phyloP scores from a whole-genome alignment of 257 asterid genomes.

The Craterostigma plantagineum region DNA sequence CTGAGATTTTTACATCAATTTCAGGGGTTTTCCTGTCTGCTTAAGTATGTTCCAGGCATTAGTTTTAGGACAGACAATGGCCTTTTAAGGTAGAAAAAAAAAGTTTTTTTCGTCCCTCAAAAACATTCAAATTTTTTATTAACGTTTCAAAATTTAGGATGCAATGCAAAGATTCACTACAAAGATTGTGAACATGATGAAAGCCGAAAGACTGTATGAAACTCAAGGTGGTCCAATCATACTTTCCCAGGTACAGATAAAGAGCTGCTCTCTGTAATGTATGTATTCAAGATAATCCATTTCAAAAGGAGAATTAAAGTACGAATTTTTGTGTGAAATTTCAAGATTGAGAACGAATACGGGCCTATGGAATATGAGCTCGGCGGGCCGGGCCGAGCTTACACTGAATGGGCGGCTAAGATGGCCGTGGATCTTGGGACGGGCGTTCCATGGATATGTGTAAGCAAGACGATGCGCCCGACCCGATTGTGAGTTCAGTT shows the following conservation, averaged over 20 bases:
- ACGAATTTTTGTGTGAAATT: neutral
- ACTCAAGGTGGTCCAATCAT: slow-evolving; percentile 68
- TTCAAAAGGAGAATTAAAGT: too few species aligned
- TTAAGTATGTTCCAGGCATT: too few species aligned
- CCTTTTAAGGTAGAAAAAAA: too few species aligned
- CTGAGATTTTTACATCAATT: too few species aligned
- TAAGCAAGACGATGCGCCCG: slow-evolving; percentile 99
- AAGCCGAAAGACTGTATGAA: slow-evolving; percentile 39
- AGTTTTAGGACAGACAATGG: too few species aligned
- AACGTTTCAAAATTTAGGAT: too few species aligned
- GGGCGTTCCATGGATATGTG: slow-evolving; percentile 99
- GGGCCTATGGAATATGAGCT: slow-evolving; percentile 90
- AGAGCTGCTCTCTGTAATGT: neutral
- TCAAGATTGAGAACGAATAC: slow-evolving; percentile 85
- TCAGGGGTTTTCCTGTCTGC: too few species aligned
- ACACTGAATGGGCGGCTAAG: slow-evolving; percentile 87
- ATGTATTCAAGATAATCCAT: neutral
- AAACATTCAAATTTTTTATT: too few species aligned
- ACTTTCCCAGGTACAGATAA: slow-evolving; percentile 38
- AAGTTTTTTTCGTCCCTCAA: too few species aligned
- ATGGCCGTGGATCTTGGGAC: slow-evolving; percentile 88
- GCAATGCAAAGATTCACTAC: slow-evolving; percentile 66
- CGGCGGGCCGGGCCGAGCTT: slow-evolving; percentile 63
- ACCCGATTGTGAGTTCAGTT: slow-evolving; percentile 61
- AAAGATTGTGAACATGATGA: slow-evolving; percentile 67